Percentiles rank a stretch among this genome's conserved stretches.
Conservation (phyloP, 2,329 filamentous ascomycete species). For the Hypoxylon sp. region DNA sequence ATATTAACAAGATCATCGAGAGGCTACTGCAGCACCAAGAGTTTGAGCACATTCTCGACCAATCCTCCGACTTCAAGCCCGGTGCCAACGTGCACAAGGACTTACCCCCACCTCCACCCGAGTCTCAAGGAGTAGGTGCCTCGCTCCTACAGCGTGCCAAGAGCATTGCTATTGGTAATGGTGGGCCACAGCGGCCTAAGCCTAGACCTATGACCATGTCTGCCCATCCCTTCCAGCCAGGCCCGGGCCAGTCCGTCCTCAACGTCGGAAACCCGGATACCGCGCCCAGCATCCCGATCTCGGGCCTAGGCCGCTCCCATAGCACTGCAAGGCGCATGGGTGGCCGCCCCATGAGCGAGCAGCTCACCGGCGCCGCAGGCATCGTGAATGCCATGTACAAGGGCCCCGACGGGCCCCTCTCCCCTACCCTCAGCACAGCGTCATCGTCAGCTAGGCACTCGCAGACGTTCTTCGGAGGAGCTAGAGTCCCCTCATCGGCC, state of each 20-base stretch:
- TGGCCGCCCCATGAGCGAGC: slow-evolving; percentile 74
- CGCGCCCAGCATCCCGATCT: slow-evolving; percentile 81
- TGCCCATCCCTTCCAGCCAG: slow-evolving; percentile 40
- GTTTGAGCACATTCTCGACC: slow-evolving; percentile 93
- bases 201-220: slow-evolving; percentile 70
- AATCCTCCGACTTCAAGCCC: slow-evolving; percentile 75
- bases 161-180: slow-evolving; percentile 66
- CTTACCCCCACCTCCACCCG: slow-evolving; percentile 79
- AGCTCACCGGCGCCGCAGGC: slow-evolving; percentile 74
- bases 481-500: slow-evolving; percentile 45
- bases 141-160: slow-evolving; percentile 74
- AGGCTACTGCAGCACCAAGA: slow-evolving; percentile 93
- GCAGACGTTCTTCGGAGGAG: slow-evolving; percentile 71
- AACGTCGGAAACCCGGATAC: slow-evolving; percentile 74
- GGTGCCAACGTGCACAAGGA: slow-evolving; percentile 80
- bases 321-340: slow-evolving; percentile 65
- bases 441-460: slow-evolving; percentile 66
- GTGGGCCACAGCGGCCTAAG: slow-evolving; percentile 59
- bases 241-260: slow-evolving; percentile 59
- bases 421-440: slow-evolving; percentile 69
- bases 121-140: slow-evolving; percentile 64
- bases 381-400: slow-evolving; percentile 94
- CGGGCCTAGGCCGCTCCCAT: slow-evolving; percentile 65
- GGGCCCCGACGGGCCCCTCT: slow-evolving; percentile 75
- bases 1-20: slow-evolving; percentile 99